These are phyloP conservation scores for Penicillium psychrosexuale DNA, from an alignment of 2,329 filamentous ascomycete genomes.

Conservation along the genomic window DNA sequence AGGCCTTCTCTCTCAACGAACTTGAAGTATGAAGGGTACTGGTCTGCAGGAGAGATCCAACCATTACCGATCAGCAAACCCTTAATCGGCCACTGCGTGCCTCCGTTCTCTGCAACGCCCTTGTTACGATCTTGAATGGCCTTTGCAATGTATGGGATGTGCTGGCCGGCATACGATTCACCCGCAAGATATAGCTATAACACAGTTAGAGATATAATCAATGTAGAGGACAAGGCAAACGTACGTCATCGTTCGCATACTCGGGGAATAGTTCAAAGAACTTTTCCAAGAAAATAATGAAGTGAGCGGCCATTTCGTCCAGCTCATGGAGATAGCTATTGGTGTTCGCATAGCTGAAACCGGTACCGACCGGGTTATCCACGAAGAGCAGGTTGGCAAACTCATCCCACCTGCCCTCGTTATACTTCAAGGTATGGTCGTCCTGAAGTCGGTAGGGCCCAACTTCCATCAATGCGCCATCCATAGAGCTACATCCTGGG, in stretches of 20 bases:
- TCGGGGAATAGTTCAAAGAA: constrained; percentile 90
- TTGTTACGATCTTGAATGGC: constrained; percentile 87
- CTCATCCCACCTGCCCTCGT: constrained; percentile 97
- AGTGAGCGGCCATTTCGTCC: constrained; percentile 83
- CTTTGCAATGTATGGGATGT: constrained; percentile 95
- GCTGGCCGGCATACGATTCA: constrained; percentile 94
- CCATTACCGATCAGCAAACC: constrained; percentile 94
- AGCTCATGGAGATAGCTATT: constrained; percentile 83
- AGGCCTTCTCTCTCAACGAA: constrained; percentile 76
- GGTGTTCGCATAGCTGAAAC: constrained; percentile 92
- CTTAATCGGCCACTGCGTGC: constrained; percentile 69
- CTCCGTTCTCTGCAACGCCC: constrained; percentile 38
- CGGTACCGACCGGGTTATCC: constrained; percentile 93
- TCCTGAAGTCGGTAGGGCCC: constrained; percentile 86
- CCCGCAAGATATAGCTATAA: constrained; percentile 84
- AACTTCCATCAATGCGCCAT: constrained; percentile 93
- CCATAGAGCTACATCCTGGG: constrained; percentile 94
- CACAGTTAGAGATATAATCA: background rate
- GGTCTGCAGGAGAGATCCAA: constrained; percentile 88
- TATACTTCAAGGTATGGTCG: constrained; percentile 67
- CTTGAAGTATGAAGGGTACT: constrained; percentile 82
- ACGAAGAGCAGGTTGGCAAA: constrained; percentile 97
- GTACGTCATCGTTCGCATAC: constrained; percentile 85
- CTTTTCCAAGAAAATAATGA: constrained; percentile 83
- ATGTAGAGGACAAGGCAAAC: constrained; percentile 36